phyloP scores from a whole-genome alignment of 1,284 basidiomycete genomes.

The Puccinia horiana region DNA sequence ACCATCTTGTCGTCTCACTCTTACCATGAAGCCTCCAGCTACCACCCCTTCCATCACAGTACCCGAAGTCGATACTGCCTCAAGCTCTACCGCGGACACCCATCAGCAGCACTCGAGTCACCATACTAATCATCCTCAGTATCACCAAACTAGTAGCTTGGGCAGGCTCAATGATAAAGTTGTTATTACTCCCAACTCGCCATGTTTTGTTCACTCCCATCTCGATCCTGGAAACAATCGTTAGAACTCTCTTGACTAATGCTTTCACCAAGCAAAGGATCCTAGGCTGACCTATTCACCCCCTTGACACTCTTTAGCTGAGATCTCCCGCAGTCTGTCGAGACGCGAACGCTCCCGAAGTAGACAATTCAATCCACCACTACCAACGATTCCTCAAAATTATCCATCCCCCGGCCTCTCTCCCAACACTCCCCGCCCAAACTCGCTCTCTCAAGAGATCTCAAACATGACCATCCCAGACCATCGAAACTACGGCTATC shows the following conservation, averaged over 20 bases:
- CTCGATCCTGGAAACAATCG: constrained; percentile 35
- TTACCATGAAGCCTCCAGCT: not conserved
- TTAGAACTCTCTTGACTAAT: not conserved
- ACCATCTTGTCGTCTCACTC: not conserved
- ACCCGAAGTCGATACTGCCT: not conserved
- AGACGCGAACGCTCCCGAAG: constrained; percentile 16
- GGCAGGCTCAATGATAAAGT: not conserved
- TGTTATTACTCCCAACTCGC: not conserved
- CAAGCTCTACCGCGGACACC: not conserved
- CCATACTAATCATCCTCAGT: not conserved
- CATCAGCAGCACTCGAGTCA: not conserved
- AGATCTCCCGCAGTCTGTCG: constrained; percentile 7
- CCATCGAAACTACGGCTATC: not conserved
- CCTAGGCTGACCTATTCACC: not conserved
- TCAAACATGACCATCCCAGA: constrained; percentile 7
- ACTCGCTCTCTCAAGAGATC: not conserved
- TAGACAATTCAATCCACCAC: constrained; percentile 10
- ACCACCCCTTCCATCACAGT: not conserved
- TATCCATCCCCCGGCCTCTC: constrained; percentile 8
- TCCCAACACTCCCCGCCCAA: constrained; percentile 25
- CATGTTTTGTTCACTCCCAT: constrained; percentile 39
- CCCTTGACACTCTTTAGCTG: not conserved
- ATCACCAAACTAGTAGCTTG: not conserved
- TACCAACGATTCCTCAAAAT: constrained; percentile 7
- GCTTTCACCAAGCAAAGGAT: not conserved